Conservation (phyloP, 139 green algal genomes). For the Edaphochlamys debaryana region DNA sequence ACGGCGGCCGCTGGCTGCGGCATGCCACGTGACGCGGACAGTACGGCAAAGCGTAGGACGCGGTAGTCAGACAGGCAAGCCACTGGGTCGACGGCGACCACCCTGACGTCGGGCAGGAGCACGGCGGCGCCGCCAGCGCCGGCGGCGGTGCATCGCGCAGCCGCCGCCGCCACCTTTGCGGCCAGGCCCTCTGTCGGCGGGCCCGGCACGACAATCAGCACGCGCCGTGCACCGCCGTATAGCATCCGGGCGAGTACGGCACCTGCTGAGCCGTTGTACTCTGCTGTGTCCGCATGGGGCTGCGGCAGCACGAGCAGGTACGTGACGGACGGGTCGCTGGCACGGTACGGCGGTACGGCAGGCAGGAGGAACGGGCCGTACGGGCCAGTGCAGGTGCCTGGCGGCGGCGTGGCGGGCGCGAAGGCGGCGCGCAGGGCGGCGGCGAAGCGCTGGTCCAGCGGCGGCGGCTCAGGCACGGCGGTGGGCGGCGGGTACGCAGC, state of each 20-base stretch:
- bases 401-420: neutral
- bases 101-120: neutral
- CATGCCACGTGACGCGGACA: neutral
- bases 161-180: too few species aligned
- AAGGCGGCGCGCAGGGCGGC: constrained; percentile 32
- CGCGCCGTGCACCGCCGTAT: constrained; percentile 24
- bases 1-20: neutral
- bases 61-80: neutral
- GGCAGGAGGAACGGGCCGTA: neutral
- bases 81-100: neutral
- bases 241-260: neutral
- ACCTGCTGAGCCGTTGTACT: too few species aligned
- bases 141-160: neutral
- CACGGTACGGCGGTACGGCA: neutral
- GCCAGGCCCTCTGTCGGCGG: neutral
- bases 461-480: too few species aligned
- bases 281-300: neutral
- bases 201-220: constrained; percentile 42
- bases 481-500: too few species aligned
- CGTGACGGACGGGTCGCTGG: neutral
- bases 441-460: neutral
- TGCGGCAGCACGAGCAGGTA: neutral
- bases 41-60: constrained; percentile 6
- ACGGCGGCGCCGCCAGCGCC: neutral
- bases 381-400: neutral